Evolutionary conservation across 495 filamentous ascomycete genomes (phyloP), one percentile per base, ranked within the genome.

Genomic region (Cryomyces antarcticus): DNA sequence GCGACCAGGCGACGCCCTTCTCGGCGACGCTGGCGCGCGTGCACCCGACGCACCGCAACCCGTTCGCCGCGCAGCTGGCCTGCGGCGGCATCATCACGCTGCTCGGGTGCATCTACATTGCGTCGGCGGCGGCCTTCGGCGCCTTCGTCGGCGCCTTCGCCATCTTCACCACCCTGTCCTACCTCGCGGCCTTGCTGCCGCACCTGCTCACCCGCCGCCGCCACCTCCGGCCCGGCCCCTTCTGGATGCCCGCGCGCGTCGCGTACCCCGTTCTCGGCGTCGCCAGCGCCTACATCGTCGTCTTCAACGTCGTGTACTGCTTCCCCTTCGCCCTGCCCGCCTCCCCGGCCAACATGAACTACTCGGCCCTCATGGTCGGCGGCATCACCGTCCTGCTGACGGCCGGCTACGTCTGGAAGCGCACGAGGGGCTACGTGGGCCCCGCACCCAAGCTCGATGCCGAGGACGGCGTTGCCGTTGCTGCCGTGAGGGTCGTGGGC

Each of bases 111-210:
- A 82, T 88, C 49, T 82, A 82, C 34, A 65, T 88, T 6, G 80
- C 77, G 30, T 74, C 64, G 36, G 66, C 67, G 0, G 78, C 78
- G 0, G 83, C 83, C 0, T 92, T 92, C 63, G 66, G 68, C 33
- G 80, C 80, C 41, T 71, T 92, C 5, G 72, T 82, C 3, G 77
- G 76, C 4, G 75, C 69, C 0, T 86, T 82, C 53, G 71, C 83
- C 50, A 71, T 84, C 42, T 65, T 87, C n/a, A 73, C 72, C 28
- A 77, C 73, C 4, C 58, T 75, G 5, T 83, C 78, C 0, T 92
- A 88, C 49, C 68, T 77, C 33, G 71, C 77, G 35, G 78, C 81
- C 24, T 82, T 92, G 46, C 64, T 77, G 30, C 78, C 80, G 0
- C 78, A 88, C 51, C 46, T 88, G 3, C 53, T 82, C 17, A 74